Evolutionary conservation across 768 basidiomycete species (phyloP), one percentile per base, ranked within the genome.

Genomic region (Lentinus tigrinus): DNA sequence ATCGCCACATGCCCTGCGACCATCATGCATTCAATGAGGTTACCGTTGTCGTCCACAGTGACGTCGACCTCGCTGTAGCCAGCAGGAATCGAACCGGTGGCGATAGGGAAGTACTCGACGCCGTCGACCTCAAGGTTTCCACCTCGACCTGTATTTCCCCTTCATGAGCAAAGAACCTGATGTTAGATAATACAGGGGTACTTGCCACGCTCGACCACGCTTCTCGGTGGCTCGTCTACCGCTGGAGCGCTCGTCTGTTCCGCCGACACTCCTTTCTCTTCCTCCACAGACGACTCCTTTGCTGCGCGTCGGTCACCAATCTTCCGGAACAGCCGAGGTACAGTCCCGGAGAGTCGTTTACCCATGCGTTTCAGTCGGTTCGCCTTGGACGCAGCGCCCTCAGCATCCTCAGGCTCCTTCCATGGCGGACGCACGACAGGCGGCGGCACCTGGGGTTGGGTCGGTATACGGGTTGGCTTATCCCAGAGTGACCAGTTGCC

Each of bases 21-120:
- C 60, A 61, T 61, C 37, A 23, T 38, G 39, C 60, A 57, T 0
- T 47, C 21, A 5, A 52, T 36, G 34, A 28, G 38, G 4, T 11
- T 9, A 2, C 44, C 38, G 19, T 44, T 39, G 26, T 53, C 56
- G 23, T 39, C 11, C 16, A 61, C 16, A 11, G 11, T 47, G 17
- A 57, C 52, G 37, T 61, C 56, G 2, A 54, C 60, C 36, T 56
- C 51, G 34, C 46, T 40, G 47, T 47, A 61, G 2, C 60, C 60
- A 3, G 44, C 26, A 13, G 51, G 51, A 16, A 61, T 43, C 27
- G n/a, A 11, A 1, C 26, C 6, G 16, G 47, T 17, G 9, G 24
- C 4, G 23, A 58, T 36, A 2, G 55, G 44, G 24, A 27, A 44
- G 50, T 61, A 61, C 13, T 3, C 13, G 5, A 61, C 31, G 8